Base-by-base conservation (phyloP, 2,329 filamentous ascomycete species). In the Clarireedia homoeocarpa region DNA sequence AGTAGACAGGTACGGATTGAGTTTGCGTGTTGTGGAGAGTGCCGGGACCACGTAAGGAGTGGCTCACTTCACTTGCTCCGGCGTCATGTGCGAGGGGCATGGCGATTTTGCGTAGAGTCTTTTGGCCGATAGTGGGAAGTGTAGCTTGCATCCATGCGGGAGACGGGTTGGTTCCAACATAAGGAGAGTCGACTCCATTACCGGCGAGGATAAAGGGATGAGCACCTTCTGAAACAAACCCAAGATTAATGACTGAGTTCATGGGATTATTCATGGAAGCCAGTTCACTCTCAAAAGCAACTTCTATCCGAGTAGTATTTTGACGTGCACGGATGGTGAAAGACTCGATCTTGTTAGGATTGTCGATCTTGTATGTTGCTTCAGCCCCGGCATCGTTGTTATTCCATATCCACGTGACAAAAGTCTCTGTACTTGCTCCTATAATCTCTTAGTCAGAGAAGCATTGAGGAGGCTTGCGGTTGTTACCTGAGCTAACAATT, bases 91-190 rank as follows among this genome's bases (percentile, higher is more conserved):
- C 49, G 10, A 51, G 54, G n/a, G 60, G 61, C 47, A 66, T 59
- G 15, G 58, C 26, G 39, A 66, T 59, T 38, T 62, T 56, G 15
- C 61, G 48, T 20, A 66, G n/a, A 9, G 55, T 48, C 17, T 59
- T 62, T 15, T 17, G 5, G 7, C 59, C 56, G 36, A 66, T 62
- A 1, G 47, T 58, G 15, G 61, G 42, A 14, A 62, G 39, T 1
- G 55, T 61, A 3, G 51, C 36, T 58, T 66, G 62, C 60, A 64
- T 65, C 63, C 63, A 66, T 1, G 49, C 54, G 2, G 51, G 39
- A 15, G 64, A 62, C 23, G 59, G 56, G 24, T 62, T 59, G 3
- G 45, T 58, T 2, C 57, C 57, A 17, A 64, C 44, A 20, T 62
- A 66, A 5, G 60, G 51, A 14, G 34, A 6, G 24, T 10, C 9